Evolutionary conservation across 2,329 filamentous ascomycete genomes (phyloP).

Genomic region (Diaporthe ampelina): DNA sequence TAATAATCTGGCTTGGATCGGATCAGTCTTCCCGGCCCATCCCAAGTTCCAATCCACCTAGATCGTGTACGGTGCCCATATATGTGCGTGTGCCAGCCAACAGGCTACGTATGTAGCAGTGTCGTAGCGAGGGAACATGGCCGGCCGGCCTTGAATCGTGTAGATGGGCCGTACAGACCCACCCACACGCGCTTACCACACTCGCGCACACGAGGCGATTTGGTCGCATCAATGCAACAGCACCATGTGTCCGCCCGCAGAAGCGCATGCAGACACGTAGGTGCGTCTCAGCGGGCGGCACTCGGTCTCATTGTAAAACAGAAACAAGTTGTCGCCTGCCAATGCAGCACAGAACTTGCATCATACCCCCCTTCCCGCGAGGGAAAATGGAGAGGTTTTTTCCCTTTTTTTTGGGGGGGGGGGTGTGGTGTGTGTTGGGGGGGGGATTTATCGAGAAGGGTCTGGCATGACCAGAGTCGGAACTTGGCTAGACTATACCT

Average conservation of each 20-base stretch:
- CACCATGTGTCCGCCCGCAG: slow-evolving; percentile 18
- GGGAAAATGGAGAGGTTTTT: no score
- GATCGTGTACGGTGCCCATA: neutral
- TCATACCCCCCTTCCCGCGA: neutral
- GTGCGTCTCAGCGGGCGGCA: slow-evolving; percentile 7
- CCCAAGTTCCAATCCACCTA: neutral
- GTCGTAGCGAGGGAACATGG: neutral
- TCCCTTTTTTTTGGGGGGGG: no score
- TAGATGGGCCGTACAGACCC: neutral
- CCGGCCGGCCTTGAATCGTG: neutral
- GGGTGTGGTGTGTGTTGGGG: no score
- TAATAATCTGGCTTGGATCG: neutral
- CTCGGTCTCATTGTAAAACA: neutral
- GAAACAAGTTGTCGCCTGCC: neutral
- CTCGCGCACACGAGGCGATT: slow-evolving; percentile 3
- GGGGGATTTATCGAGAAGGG: neutral
- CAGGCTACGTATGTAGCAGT: neutral
- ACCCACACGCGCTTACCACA: slow-evolving; percentile 4
- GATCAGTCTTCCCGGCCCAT: slow-evolving; percentile 15
- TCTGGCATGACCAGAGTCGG: neutral
- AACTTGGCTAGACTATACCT: neutral
- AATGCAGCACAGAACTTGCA: neutral
- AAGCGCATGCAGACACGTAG: slow-evolving; percentile 1
- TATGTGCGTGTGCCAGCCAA: neutral
- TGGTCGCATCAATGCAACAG: slow-evolving; percentile 25